A percentile compares a stretch with the other conserved stretches of the same genome.
These are phyloP conservation scores for Knoxdaviesia proteae DNA, from an alignment of 2,329 filamentous ascomycete genomes.

Conservation along the genomic window DNA sequence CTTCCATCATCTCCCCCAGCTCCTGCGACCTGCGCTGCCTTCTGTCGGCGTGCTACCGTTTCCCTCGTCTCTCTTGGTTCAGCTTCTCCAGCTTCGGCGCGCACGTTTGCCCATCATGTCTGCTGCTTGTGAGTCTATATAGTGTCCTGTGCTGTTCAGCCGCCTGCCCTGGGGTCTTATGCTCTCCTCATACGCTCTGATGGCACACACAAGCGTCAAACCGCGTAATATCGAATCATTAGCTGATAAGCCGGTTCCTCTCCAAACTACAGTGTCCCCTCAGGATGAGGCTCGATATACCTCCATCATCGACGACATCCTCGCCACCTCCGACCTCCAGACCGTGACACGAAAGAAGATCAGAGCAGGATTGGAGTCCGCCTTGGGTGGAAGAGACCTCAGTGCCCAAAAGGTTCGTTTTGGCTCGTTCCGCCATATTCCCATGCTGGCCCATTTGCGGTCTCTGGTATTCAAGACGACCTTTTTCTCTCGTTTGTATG, in stretches of 20 bases:
- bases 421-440: too few relatives aligned
- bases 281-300: slow-evolving; percentile 36
- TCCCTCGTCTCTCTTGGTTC: too few relatives aligned
- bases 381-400: slow-evolving; percentile 34
- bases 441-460: too few relatives aligned
- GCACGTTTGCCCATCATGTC: background rate
- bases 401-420: slow-evolving; percentile 32
- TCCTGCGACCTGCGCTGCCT: too few relatives aligned
- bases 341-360: slow-evolving; percentile 46
- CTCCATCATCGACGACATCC: slow-evolving; percentile 37
- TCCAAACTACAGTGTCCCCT: background rate
- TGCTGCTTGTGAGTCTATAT: background rate
- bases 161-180: background rate
- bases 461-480: too few relatives aligned
- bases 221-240: background rate
- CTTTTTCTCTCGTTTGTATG: too few relatives aligned
- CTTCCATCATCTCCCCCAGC: too few relatives aligned
- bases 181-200: too few relatives aligned
- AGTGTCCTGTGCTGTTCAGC: background rate
- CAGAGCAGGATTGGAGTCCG: slow-evolving; percentile 31
- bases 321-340: slow-evolving; percentile 34
- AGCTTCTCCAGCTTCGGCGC: background rate
- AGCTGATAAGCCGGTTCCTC: background rate
- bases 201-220: too few relatives aligned
- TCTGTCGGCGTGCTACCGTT: too few relatives aligned